A percentile compares a stretch with the other conserved stretches of the same genome.
phyloP scores from a whole-genome alignment of 164 flowering plant species.

The Cinnamomum micranthum region DNA sequence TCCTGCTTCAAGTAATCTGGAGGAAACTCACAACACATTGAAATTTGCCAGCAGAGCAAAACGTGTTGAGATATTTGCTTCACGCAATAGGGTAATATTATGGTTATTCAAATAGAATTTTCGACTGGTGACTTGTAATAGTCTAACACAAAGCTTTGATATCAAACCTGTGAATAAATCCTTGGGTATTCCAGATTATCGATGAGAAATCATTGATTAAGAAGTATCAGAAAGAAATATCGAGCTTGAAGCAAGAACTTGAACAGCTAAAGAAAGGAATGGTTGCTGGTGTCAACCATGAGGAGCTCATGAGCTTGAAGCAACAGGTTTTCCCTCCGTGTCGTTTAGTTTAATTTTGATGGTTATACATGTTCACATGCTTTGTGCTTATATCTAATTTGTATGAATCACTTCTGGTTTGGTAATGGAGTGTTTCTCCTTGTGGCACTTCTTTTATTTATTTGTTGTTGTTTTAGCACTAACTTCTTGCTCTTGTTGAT shows the following conservation, averaged over 20 bases:
- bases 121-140: not conserved
- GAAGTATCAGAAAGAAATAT: slow-evolving; percentile 95
- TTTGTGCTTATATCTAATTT: not conserved
- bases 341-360: not conserved
- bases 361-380: not conserved
- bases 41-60: slow-evolving; percentile 99
- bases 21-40: slow-evolving; percentile 97
- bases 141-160: not conserved
- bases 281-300: slow-evolving; percentile 75
- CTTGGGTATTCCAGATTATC: slow-evolving; percentile 57
- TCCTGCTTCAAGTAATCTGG: slow-evolving; percentile 96
- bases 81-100: slow-evolving; percentile 79
- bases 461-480: not conserved
- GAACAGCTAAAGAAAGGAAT: slow-evolving; percentile 86
- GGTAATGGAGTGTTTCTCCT: not conserved
- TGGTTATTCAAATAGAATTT: not conserved
- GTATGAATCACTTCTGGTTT: not conserved
- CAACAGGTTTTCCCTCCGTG: slow-evolving; percentile 59
- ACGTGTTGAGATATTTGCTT: slow-evolving; percentile 90
- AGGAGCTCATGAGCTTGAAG: slow-evolving; percentile 75
- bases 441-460: not conserved
- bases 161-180: not conserved
- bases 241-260: slow-evolving; percentile 76
- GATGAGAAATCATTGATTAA: slow-evolving; percentile 98
- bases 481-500: not conserved